Base-by-base conservation (phyloP, 1,139 yeast genomes). In the Nadsonia commutata region DNA sequence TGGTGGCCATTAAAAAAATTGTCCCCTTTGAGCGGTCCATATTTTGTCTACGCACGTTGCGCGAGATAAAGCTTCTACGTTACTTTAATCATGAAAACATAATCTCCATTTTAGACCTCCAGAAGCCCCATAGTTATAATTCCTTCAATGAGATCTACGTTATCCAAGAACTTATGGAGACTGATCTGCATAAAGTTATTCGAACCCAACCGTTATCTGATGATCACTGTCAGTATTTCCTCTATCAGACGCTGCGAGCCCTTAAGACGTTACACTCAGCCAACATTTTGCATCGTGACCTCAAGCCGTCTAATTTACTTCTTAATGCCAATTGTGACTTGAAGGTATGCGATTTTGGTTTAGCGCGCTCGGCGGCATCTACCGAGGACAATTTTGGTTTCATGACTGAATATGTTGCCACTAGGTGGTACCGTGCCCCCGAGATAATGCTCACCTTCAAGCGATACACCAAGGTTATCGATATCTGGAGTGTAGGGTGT, bases 371-470 rank as follows among this genome's bases (percentile, higher is more conserved):
- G 38, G 65, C 68, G 17, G 67, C 72, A 5, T 62, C 71, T 49
- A 68, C 67, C 45, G 78, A 74, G 48, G 78, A 74, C 57, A 76
- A 75, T 54, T 72, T 75, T 48, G 81, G 88, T 38, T 77, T 78
- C 59, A 73, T 90, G 82, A 90, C 98, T 3, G 97, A 90, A 62
- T 90, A 90, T 59, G 97, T 90, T 42, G 97, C 97, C 8, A 90
- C 98, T 3, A 68, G 97, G 54, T 88, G 97, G 97, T 88, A 88
- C 63, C 69, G 97, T 43, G 97, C 97, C 1, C 97, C 97, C 0
- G 97, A 88, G 57, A 88, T 88, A 58, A 88, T 88, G 97, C 70
- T 90, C 44, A 84, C 96, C 1, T 81, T 86, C 56, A 90, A 88
- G 49, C 88, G 83, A 57, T 90, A 90, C 63, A 82, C 95, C 20